Percentiles rank a stretch among this genome's conserved stretches.
These are phyloP conservation scores for Penicillium argentinense DNA, from an alignment of 495 filamentous ascomycete genomes.

Conservation along the genomic window DNA sequence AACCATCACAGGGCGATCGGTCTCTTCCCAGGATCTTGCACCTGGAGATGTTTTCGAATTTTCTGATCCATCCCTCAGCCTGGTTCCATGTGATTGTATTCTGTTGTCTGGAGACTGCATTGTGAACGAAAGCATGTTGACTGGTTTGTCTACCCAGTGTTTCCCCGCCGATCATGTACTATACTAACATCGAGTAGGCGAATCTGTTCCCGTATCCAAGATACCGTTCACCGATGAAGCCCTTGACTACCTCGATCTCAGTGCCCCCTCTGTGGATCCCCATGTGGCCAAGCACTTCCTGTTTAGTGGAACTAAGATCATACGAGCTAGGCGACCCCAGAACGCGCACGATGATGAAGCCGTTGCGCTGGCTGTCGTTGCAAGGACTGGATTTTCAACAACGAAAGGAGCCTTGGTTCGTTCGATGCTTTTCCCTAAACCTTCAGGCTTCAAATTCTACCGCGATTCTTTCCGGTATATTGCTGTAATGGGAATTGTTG, in stretches of 20 bases:
- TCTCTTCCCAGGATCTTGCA: constrained; percentile 83
- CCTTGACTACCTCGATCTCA: constrained; percentile 69
- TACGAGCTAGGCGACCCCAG: constrained; percentile 84
- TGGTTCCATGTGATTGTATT: constrained; percentile 92
- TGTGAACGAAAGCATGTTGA: constrained; percentile 99
- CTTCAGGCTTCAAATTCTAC: constrained; percentile 97
- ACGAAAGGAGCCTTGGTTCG: constrained; percentile 95
- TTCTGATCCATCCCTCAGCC: constrained; percentile 90
- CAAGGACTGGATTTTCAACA: constrained; percentile 93
- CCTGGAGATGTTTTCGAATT: constrained; percentile 98
- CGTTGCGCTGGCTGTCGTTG: constrained; percentile 86
- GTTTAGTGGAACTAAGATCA: constrained; percentile 93
- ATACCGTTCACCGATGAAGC: constrained; percentile 80
- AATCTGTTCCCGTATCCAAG: constrained; percentile 97
- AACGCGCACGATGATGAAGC: constrained; percentile 84
- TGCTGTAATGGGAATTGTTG: constrained; percentile 92
- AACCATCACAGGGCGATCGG: constrained; percentile 65
- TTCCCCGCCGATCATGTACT: too few relatives aligned
- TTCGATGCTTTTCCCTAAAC: constrained; percentile 98
- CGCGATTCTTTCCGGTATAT: constrained; percentile 97
- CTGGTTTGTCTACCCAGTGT: constrained; percentile 54
- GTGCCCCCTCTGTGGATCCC: constrained; percentile 73
- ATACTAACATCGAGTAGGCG: constrained; percentile 55
- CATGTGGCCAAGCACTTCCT: constrained; percentile 84
- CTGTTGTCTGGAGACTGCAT: constrained; percentile 94